phyloP scores from a whole-genome alignment of 139 green algal species.

The Nannochloris sp. region DNA sequence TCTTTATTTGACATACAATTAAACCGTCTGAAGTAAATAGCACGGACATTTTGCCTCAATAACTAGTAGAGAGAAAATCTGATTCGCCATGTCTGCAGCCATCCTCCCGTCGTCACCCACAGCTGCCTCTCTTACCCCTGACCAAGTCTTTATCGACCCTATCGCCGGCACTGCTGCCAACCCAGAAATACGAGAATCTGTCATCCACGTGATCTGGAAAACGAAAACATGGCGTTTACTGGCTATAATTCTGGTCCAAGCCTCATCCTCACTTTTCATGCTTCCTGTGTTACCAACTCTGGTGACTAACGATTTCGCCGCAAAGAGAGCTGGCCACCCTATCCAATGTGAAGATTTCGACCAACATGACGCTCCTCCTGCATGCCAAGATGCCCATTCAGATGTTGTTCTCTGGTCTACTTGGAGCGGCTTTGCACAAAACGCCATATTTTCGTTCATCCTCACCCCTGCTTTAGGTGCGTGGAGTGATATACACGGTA shows the following conservation, averaged over 20 bases:
- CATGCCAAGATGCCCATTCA: slow-evolving; percentile 50
- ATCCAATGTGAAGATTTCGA: slow-evolving; percentile 62
- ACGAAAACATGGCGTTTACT: slow-evolving; percentile 29
- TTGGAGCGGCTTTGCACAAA: slow-evolving; percentile 55
- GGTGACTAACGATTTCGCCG: slow-evolving; percentile 75
- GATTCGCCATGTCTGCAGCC: too few species aligned
- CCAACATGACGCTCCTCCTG: slow-evolving; percentile 7
- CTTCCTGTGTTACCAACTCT: slow-evolving; percentile 57
- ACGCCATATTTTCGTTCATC: slow-evolving; percentile 47
- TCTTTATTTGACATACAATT: too few species aligned
- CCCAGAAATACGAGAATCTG: neutral
- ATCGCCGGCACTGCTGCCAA: too few species aligned
- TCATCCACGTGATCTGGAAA: slow-evolving; percentile 8
- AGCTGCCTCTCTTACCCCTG: neutral
- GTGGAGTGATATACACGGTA: slow-evolving; percentile 58
- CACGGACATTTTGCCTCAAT: too few species aligned
- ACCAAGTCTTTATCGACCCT: too few species aligned
- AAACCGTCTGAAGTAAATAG: too few species aligned
- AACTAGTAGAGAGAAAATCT: too few species aligned
- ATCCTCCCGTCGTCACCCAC: neutral
- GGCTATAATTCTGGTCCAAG: slow-evolving; percentile 24
- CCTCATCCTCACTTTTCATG: slow-evolving; percentile 5
- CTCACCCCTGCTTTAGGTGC: slow-evolving; percentile 50
- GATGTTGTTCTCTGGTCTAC: slow-evolving; percentile 48
- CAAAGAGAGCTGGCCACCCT: slow-evolving; percentile 27